These are phyloP conservation scores for Podila verticillata DNA, from an alignment of 192 early-diverging fungal genomes.

Conservation along the genomic window DNA sequence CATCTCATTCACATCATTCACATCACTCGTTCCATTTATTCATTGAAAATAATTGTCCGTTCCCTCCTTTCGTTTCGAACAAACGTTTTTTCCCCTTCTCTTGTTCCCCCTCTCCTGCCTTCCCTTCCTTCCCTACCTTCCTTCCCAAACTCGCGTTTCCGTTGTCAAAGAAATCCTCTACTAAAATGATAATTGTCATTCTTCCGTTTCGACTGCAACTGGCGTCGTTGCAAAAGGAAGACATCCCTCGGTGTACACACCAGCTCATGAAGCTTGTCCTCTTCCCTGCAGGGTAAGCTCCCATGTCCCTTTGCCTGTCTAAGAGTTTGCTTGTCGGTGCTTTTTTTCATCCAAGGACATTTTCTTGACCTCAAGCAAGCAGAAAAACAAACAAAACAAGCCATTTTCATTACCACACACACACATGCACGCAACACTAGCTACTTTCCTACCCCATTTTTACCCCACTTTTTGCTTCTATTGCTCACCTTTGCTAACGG, in stretches of 20 bases:
- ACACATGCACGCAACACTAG: too few relatives aligned
- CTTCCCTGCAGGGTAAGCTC: slow-evolving; percentile 42
- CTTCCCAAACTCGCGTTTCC: not conserved
- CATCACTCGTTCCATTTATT: not conserved
- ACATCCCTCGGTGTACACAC: slow-evolving; percentile 49
- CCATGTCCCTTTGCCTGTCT: not conserved
- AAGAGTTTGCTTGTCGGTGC: not conserved
- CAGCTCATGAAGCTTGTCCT: slow-evolving; percentile 50
- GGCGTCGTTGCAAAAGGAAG: slow-evolving; percentile 37
- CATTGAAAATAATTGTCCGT: not conserved
- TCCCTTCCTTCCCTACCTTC: not conserved
- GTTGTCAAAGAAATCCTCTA: too few relatives aligned
- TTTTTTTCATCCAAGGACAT: too few relatives aligned
- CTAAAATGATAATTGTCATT: slow-evolving; percentile 43
- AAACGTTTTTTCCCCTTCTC: not conserved
- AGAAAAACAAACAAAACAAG: not conserved
- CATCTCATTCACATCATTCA: not conserved
- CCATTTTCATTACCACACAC: not conserved
- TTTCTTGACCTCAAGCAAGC: not conserved
- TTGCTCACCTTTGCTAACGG: too few relatives aligned
- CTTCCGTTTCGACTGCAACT: slow-evolving; percentile 47
- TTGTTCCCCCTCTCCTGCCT: not conserved
- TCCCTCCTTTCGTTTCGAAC: not conserved
- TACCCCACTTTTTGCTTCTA: too few relatives aligned
- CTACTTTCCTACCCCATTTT: not conserved